phyloP scores from a whole-genome alignment of 371 early-diverging fungal genomes.

The Chytridium lagenaria region DNA sequence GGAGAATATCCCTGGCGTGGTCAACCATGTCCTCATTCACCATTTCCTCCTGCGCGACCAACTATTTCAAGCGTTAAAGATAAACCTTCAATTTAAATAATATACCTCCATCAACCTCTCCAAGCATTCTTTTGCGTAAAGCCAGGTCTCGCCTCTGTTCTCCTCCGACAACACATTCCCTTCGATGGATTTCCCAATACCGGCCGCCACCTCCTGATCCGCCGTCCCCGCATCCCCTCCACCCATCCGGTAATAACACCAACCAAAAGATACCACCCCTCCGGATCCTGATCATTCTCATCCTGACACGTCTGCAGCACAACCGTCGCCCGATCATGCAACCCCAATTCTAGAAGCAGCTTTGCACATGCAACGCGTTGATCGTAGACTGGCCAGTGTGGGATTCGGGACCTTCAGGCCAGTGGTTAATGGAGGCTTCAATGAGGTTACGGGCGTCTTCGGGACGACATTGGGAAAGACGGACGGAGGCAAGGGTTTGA shows the following conservation, averaged over 20 bases:
- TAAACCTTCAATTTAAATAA: neutral
- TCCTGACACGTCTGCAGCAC: constrained; percentile 80
- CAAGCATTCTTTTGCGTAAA: constrained; percentile 80
- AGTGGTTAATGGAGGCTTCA: constrained; percentile 71
- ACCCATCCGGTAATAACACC: constrained; percentile 85
- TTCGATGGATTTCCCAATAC: constrained; percentile 8
- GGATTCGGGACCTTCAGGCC: constrained; percentile 56
- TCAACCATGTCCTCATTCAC: constrained; percentile 28
- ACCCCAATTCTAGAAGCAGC: constrained; percentile 79
- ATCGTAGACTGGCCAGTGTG: constrained; percentile 71
- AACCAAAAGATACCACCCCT: constrained; percentile 94
- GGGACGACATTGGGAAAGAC: constrained; percentile 81
- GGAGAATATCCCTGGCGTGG: constrained; percentile 23
- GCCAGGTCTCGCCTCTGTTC: constrained; percentile 57
- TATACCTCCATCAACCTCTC: constrained; percentile 72
- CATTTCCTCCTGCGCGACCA: constrained; percentile 8
- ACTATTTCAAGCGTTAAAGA: no score
- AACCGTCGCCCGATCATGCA: constrained; percentile 78
- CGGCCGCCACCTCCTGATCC: constrained; percentile 56
- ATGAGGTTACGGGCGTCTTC: constrained; percentile 82
- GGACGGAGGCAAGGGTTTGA: constrained; percentile 88
- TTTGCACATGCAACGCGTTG: constrained; percentile 70
- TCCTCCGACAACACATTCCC: constrained; percentile 17
- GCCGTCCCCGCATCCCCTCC: constrained; percentile 47
- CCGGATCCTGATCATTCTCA: constrained; percentile 91